phyloP scores from a whole-genome alignment of 371 early-diverging fungal species.

The Umbelopsis sp. region DNA sequence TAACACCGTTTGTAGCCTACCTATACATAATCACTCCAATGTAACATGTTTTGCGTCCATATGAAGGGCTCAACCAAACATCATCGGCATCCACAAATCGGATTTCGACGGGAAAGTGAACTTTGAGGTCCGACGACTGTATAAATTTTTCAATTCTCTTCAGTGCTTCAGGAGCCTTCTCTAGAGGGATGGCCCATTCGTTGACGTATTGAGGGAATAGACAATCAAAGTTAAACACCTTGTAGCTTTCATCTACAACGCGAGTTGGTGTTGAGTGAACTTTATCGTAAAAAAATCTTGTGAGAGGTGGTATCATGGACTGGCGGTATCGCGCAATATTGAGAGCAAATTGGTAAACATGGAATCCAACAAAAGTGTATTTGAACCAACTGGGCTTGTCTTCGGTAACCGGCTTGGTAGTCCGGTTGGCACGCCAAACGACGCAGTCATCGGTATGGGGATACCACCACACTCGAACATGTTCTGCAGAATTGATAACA shows the following conservation, averaged over 20 bases:
- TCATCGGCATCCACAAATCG: constrained; percentile 78
- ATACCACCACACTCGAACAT: constrained; percentile 88
- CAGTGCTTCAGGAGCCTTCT: constrained; percentile 65
- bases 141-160: constrained; percentile 66
- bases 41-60: constrained; percentile 73
- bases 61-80: constrained; percentile 82
- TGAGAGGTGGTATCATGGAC: constrained; percentile 62
- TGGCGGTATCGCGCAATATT: constrained; percentile 65
- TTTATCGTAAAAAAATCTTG: constrained; percentile 54
- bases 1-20: constrained; percentile 29
- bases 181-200: constrained; percentile 85
- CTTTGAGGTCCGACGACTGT: constrained; percentile 51
- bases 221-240: constrained; percentile 84
- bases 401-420: constrained; percentile 41
- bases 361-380: constrained; percentile 60
- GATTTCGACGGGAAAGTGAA: constrained; percentile 84
- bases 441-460: constrained; percentile 80
- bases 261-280: constrained; percentile 50
- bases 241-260: constrained; percentile 68
- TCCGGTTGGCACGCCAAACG: constrained; percentile 78
- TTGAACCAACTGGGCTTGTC: constrained; percentile 46
- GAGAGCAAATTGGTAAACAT: constrained; percentile 72
- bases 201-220: constrained; percentile 84
- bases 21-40: constrained; percentile 88
- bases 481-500: constrained; percentile 71